Evolutionary conservation across 176 grass and related monocot species (phyloP).

Genomic region (Leersia perrieri): DNA sequence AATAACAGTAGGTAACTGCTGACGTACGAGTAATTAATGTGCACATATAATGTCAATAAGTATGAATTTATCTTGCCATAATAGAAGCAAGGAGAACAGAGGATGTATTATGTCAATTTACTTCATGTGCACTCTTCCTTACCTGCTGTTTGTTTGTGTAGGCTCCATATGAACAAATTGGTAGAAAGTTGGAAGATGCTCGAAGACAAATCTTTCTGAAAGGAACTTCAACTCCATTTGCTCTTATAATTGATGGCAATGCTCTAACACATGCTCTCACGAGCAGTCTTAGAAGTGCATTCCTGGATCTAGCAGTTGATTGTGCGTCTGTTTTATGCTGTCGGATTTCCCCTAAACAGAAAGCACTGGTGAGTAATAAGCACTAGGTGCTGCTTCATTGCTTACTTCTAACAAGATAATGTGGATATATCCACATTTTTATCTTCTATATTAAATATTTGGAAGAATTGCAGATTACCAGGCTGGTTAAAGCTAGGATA

Average conservation of each 20-base stretch:
- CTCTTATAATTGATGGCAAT: slow-evolving; percentile 90
- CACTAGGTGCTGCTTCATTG: neutral
- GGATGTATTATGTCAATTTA: neutral
- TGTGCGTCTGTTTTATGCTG: slow-evolving; percentile 95
- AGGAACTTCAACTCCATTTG: slow-evolving; percentile 51
- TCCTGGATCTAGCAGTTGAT: slow-evolving; percentile 75
- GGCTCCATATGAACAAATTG: slow-evolving; percentile 36
- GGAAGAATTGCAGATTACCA: slow-evolving; percentile 64
- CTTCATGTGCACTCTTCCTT: neutral
- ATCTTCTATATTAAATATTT: slow-evolving; percentile 3
- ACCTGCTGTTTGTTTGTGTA: slow-evolving; percentile 24
- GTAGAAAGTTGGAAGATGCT: slow-evolving; percentile 63
- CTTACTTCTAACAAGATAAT: slow-evolving; percentile 21
- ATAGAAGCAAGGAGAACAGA: neutral
- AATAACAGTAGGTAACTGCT: slow-evolving; percentile 5
- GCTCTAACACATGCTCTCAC: slow-evolving; percentile 74
- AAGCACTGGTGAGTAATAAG: slow-evolving; percentile 72
- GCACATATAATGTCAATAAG: neutral
- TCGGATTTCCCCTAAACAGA: slow-evolving; percentile 92
- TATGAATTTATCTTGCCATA: neutral
- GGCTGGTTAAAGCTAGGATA: slow-evolving; percentile 72
- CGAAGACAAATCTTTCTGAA: slow-evolving; percentile 35
- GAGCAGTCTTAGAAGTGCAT: slow-evolving; percentile 52
- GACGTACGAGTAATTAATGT: neutral
- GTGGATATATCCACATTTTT: neutral